Evolutionary conservation across 352 stramenopile species (phyloP).

Genomic region (Phytophthora capsici): DNA sequence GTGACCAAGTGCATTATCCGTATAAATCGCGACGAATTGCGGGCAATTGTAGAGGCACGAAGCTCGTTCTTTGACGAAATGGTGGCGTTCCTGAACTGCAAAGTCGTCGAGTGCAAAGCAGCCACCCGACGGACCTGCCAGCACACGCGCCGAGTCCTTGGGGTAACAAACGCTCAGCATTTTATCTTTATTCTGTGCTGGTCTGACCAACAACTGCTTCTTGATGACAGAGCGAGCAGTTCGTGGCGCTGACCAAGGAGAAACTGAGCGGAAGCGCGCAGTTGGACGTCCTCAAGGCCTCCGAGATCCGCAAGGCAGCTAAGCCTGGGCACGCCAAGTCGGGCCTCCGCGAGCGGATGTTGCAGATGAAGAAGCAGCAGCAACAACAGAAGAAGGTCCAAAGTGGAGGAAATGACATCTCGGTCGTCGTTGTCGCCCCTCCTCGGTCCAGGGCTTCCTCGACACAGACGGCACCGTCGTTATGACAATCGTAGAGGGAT

Average conservation of each 20-base stretch:
- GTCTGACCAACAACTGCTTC: conserved; percentile 6
- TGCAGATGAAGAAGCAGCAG: conserved; percentile 61
- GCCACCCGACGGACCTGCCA: conserved; percentile 60
- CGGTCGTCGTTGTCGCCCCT: conserved; percentile 33
- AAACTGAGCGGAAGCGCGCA: conserved; percentile 61
- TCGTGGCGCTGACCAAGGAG: conserved; percentile 59
- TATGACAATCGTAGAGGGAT: conserved; percentile 35
- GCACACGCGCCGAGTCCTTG: conserved; percentile 50
- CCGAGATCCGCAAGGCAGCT: conserved; percentile 46
- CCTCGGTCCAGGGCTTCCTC: conserved; percentile 25
- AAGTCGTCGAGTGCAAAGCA: conserved; percentile 74
- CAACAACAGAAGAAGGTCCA: conserved; percentile 38
- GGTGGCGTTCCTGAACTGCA: conserved; percentile 65
- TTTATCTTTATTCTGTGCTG: not conserved
- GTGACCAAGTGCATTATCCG: conserved; percentile 56
- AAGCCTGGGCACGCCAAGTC: conserved; percentile 43
- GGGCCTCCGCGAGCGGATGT: conserved; percentile 65
- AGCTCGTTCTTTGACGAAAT: conserved; percentile 62
- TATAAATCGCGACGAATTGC: conserved; percentile 49
- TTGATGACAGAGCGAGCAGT: conserved; percentile 51
- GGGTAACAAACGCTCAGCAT: conserved; percentile 39
- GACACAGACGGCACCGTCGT: conserved; percentile 24
- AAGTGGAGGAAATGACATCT: conserved; percentile 37
- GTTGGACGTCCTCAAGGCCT: conserved; percentile 71
- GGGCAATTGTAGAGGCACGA: conserved; percentile 53